phyloP scores from a whole-genome alignment of 257 asterid genomes.

The Linaria vulgaris region DNA sequence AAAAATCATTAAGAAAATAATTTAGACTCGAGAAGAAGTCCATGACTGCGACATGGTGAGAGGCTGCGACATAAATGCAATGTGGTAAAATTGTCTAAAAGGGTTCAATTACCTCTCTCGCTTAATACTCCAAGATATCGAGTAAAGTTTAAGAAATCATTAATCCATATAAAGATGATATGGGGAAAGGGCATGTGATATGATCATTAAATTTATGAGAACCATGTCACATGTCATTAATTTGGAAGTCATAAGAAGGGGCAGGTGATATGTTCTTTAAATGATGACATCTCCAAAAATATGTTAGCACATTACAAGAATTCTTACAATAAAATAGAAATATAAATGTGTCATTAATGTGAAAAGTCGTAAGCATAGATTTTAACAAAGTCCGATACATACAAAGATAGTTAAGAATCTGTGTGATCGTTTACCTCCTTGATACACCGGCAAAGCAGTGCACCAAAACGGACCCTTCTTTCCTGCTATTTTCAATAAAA shows the following conservation, averaged over 20 bases:
- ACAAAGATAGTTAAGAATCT: background rate
- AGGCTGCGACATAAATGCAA: background rate
- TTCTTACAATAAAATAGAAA: no score
- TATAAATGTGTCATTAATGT: no score
- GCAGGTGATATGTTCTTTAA: slow-evolving; percentile 8
- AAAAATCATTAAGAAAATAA: background rate
- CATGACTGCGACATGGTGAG: background rate
- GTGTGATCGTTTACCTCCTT: slow-evolving; percentile 61
- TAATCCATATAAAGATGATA: slow-evolving; percentile 7
- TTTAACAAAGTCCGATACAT: background rate
- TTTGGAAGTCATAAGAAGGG: background rate
- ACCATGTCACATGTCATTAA: no score
- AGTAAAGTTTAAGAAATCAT: background rate
- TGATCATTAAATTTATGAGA: no score
- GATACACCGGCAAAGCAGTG: slow-evolving; percentile 99
- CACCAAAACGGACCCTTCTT: slow-evolving; percentile 82
- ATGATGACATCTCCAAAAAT: background rate
- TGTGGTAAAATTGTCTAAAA: background rate
- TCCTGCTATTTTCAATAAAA: slow-evolving; percentile 81
- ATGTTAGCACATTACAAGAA: background rate
- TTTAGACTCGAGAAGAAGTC: background rate
- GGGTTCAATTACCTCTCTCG: background rate
- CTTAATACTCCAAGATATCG: background rate
- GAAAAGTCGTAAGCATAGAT: slow-evolving; percentile 1
- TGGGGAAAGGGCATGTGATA: no score